phyloP scores from a whole-genome alignment of 1,139 yeast species.

The Blastobotrys elegans region DNA sequence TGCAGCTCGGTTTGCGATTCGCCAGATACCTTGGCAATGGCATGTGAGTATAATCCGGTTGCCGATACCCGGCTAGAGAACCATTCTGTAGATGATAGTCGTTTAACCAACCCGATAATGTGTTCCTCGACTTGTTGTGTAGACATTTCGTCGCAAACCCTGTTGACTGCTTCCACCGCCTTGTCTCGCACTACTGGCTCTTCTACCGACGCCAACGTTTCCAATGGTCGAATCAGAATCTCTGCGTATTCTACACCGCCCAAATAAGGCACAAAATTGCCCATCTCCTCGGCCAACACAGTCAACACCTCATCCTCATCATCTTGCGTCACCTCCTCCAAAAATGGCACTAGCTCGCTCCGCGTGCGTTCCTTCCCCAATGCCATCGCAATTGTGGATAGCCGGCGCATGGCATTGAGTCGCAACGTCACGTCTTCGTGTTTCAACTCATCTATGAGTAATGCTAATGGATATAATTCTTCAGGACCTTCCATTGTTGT shows the following conservation, averaged over 20 bases:
- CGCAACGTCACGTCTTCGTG: conserved; percentile 93
- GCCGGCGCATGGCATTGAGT: conserved; percentile 89
- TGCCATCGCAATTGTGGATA: conserved; percentile 92
- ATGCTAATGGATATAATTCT: conserved; percentile 90
- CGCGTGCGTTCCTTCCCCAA: conserved; percentile 92
- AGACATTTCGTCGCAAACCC: conserved; percentile 61
- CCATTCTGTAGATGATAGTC: conserved; percentile 88
- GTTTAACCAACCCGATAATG: conserved; percentile 71
- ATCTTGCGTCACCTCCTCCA: conserved; percentile 88
- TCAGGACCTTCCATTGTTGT: conserved; percentile 26
- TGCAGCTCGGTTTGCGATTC: conserved; percentile 47
- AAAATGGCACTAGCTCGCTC: conserved; percentile 81
- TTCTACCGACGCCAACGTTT: conserved; percentile 85
- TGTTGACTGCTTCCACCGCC: conserved; percentile 81
- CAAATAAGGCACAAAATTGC: conserved; percentile 76
- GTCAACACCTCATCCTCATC: conserved; percentile 98
- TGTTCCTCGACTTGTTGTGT: conserved; percentile 60
- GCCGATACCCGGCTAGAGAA: conserved; percentile 90
- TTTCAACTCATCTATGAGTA: conserved; percentile 92
- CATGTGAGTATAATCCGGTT: conserved; percentile 78
- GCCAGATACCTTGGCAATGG: conserved; percentile 56
- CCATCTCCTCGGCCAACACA: conserved; percentile 85
- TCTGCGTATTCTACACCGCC: conserved; percentile 84
- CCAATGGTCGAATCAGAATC: conserved; percentile 76
- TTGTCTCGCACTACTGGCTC: conserved; percentile 97